A percentile compares a stretch with the other conserved stretches of the same genome.
These are phyloP conservation scores for Anthostomella pinea DNA, from an alignment of 2,329 filamentous ascomycete species.

Conservation along the genomic window DNA sequence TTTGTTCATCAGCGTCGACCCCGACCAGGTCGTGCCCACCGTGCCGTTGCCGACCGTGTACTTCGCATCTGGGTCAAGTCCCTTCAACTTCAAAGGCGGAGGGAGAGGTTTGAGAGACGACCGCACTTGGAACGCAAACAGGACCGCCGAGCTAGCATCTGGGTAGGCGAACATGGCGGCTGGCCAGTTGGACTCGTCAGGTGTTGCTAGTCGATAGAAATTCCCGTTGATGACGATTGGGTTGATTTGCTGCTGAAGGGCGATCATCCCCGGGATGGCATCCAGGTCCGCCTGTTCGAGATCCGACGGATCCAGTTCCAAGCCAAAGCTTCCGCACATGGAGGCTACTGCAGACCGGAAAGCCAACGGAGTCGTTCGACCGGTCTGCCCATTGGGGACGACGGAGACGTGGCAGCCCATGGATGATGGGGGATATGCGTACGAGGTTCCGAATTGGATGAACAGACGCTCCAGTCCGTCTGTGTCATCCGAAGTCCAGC, in stretches of 20 bases:
- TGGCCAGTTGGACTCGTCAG: conserved; percentile 60
- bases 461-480: conserved; percentile 59
- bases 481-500: conserved; percentile 65
- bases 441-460: conserved; percentile 63
- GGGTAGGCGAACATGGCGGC: conserved; percentile 57
- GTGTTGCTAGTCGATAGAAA: conserved; percentile 57
- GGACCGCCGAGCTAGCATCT: conserved; percentile 46
- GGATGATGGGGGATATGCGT: conserved; percentile 59
- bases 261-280: conserved; percentile 53
- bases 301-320: conserved; percentile 58
- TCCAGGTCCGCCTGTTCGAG: conserved; percentile 50
- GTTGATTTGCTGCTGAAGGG: conserved; percentile 53
- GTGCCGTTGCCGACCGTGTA: conserved; percentile 50
- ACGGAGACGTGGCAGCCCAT: conserved; percentile 66
- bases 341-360: conserved; percentile 66
- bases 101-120: conserved; percentile 50
- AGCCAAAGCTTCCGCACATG: conserved; percentile 66
- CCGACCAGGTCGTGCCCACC: conserved; percentile 48
- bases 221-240: conserved; percentile 57
- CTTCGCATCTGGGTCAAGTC: conserved; percentile 50
- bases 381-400: conserved; percentile 56
- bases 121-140: conserved; percentile 61
- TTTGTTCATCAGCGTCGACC: conserved; percentile 60
- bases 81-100: conserved; percentile 53
- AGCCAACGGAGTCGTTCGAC: conserved; percentile 51